Evolutionary conservation across 1,284 basidiomycete genomes (phyloP).

Genomic region (Cystobasidium sp.): DNA sequence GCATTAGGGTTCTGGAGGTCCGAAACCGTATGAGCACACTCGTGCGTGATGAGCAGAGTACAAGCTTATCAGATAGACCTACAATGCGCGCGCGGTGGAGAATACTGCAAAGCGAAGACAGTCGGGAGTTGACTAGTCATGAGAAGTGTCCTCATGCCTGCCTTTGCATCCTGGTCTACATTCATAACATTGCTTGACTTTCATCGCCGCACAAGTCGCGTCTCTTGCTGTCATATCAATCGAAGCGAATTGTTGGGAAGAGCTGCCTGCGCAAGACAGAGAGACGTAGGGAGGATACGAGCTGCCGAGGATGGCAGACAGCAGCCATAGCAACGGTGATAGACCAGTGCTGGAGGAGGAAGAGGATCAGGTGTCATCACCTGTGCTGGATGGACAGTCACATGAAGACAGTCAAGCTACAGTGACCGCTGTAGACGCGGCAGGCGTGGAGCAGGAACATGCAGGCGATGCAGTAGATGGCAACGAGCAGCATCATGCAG

Average conservation of each 20-base stretch:
- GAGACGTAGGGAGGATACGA: background rate
- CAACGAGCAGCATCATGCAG: background rate
- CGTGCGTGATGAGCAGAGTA: too few relatives aligned
- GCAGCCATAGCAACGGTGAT: conserved; percentile 11
- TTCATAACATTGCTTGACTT: too few relatives aligned
- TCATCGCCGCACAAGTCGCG: background rate
- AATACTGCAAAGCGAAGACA: too few relatives aligned
- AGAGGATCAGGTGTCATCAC: too few relatives aligned
- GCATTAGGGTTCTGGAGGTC: too few relatives aligned
- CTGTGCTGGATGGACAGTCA: background rate
- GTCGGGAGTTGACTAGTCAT: too few relatives aligned
- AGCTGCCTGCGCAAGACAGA: conserved; percentile 10
- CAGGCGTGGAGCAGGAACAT: background rate
- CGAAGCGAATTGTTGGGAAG: background rate
- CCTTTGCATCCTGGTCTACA: too few relatives aligned
- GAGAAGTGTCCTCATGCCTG: too few relatives aligned
- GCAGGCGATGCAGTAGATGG: background rate
- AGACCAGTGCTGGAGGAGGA: background rate
- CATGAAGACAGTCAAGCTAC: background rate
- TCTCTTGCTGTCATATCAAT: conserved; percentile 1
- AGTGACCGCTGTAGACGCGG: conserved; percentile 5
- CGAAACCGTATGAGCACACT: too few relatives aligned
- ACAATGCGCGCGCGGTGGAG: too few relatives aligned
- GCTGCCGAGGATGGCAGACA: conserved; percentile 22
- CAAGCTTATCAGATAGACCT: too few relatives aligned